A percentile compares a stretch with the other conserved stretches of the same genome.
Evolutionary conservation across 2,329 filamentous ascomycete species (phyloP).

Genomic region (Fusarium cyanostomum): DNA sequence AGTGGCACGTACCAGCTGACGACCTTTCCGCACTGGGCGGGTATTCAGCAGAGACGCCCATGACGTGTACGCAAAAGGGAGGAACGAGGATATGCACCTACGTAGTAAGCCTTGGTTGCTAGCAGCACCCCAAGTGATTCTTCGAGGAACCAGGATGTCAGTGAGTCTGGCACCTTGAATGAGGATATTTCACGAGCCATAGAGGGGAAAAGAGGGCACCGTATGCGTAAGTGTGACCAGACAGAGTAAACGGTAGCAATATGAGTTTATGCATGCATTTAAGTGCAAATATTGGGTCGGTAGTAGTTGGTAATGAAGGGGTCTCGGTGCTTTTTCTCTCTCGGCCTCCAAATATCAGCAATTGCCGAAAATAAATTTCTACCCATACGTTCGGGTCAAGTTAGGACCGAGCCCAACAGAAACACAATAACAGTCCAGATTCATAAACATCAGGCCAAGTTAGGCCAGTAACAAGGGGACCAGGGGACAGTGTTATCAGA

Average conservation of each 20-base stretch:
- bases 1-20: slow-evolving; percentile 31
- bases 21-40: slow-evolving; percentile 27
- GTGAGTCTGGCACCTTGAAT: slow-evolving; percentile 8
- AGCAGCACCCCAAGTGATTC: slow-evolving; percentile 27
- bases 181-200: not conserved
- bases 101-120: slow-evolving; percentile 35
- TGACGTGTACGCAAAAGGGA: slow-evolving; percentile 4
- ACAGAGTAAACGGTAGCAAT: not conserved
- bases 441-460: slow-evolving; percentile 21
- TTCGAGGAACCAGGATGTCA: slow-evolving; percentile 18
- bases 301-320: slow-evolving; percentile 25
- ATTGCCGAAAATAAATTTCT: slow-evolving; percentile 31
- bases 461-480: slow-evolving; percentile 10
- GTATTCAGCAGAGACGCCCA: slow-evolving; percentile 11
- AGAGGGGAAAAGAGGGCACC: not conserved
- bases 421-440: slow-evolving; percentile 4
- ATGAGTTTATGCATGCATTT: not conserved
- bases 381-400: slow-evolving; percentile 10
- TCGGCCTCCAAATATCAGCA: slow-evolving; percentile 15
- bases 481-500: slow-evolving; percentile 30
- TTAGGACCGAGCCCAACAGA: slow-evolving; percentile 13
- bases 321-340: slow-evolving; percentile 16
- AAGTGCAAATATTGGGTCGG: not conserved
- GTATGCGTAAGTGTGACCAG: not conserved
- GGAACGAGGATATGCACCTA: slow-evolving; percentile 32